phyloP scores from a whole-genome alignment of 1,139 yeast genomes.

The Taiozyma sp. region DNA sequence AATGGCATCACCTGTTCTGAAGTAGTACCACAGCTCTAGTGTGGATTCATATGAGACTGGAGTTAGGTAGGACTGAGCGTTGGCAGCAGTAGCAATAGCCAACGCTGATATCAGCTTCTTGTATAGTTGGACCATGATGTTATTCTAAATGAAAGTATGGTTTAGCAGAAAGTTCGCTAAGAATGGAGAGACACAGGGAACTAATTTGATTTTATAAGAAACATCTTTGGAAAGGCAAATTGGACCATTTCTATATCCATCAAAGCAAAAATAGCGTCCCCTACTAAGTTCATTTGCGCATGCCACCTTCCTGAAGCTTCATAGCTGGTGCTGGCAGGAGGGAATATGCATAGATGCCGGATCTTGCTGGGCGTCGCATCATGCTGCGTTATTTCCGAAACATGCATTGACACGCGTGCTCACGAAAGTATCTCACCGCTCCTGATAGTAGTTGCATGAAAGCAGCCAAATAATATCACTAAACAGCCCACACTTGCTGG shows the following conservation, averaged over 20 bases:
- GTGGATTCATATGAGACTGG: slow-evolving; percentile 14
- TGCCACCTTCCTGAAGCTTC: not conserved
- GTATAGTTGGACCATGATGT: slow-evolving; percentile 5
- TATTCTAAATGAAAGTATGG: not conserved
- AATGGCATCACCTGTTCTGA: slow-evolving; percentile 13
- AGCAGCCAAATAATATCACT: too few species aligned
- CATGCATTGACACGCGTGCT: not conserved
- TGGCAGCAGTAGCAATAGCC: slow-evolving; percentile 6
- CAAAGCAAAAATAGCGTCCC: not conserved
- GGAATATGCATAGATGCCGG: not conserved
- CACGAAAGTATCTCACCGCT: not conserved
- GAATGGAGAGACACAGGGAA: slow-evolving; percentile 1
- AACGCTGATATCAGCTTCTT: not conserved
- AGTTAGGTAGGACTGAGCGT: slow-evolving; percentile 15
- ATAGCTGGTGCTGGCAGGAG: not conserved
- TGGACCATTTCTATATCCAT: not conserved
- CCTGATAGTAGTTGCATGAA: not conserved
- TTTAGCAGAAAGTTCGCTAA: not conserved
- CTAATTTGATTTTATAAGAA: slow-evolving; percentile 7
- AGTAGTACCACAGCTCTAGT: slow-evolving; percentile 17
- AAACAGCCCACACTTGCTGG: too few species aligned
- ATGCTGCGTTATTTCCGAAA: not conserved
- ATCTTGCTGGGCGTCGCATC: not conserved
- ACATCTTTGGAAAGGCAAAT: not conserved
- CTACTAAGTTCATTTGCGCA: not conserved